Evolutionary conservation across 2,329 filamentous ascomycete genomes (phyloP).

Genomic region (Didymella pinodella): DNA sequence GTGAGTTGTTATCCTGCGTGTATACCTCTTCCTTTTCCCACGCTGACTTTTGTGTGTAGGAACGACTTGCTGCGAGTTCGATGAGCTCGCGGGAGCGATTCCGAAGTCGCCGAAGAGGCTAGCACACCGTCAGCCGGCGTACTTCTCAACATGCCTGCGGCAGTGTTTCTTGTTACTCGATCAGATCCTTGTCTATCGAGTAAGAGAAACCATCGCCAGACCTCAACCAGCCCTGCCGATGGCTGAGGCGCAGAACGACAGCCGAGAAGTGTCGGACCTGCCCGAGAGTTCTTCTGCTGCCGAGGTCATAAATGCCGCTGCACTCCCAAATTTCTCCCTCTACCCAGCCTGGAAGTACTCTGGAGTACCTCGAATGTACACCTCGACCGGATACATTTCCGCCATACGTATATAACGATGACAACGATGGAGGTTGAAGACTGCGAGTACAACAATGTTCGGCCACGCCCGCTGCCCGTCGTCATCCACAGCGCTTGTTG

Average conservation of each 20-base stretch:
- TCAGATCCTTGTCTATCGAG: slow-evolving; percentile 38
- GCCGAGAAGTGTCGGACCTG: slow-evolving; percentile 34
- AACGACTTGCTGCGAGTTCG: slow-evolving; percentile 5
- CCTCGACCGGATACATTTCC: background rate
- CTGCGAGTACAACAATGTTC: background rate
- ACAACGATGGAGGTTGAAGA: background rate
- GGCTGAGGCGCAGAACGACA: slow-evolving; percentile 23
- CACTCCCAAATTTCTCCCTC: background rate
- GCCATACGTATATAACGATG: background rate
- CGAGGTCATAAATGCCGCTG: slow-evolving; percentile 17
- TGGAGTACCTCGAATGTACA: background rate
- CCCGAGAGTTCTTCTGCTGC: slow-evolving; percentile 27
- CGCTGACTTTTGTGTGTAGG: slow-evolving; percentile 5
- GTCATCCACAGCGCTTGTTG: slow-evolving; percentile 3
- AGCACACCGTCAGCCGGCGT: slow-evolving; percentile 37
- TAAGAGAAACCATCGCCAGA: slow-evolving; percentile 37
- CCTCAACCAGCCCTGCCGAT: slow-evolving; percentile 19
- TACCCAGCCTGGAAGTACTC: background rate
- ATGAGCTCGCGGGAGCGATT: slow-evolving; percentile 22
- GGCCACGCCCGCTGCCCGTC: slow-evolving; percentile 11
- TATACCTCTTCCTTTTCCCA: background rate
- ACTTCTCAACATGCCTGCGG: slow-evolving; percentile 32
- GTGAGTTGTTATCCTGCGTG: background rate
- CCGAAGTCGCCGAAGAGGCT: slow-evolving; percentile 36
- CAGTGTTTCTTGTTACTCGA: slow-evolving; percentile 43